phyloP scores from a whole-genome alignment of 1,139 yeast species.

The Scheffersomyces stambukii region DNA sequence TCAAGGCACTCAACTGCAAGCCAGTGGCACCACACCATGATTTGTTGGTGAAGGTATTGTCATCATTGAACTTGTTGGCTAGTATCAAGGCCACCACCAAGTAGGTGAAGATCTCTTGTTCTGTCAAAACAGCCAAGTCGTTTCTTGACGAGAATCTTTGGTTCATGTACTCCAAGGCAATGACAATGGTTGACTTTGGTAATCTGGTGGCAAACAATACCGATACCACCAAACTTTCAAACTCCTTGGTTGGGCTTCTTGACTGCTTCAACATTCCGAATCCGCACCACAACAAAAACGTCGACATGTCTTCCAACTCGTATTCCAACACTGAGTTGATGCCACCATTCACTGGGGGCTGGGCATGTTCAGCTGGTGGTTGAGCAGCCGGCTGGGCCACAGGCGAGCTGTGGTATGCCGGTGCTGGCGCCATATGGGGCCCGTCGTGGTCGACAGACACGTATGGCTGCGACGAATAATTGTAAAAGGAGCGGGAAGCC shows the following conservation, averaged over 20 bases:
- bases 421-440: constrained; percentile 1
- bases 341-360: constrained; percentile 55
- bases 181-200: constrained; percentile 74
- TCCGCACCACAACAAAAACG: constrained; percentile 65
- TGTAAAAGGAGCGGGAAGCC: not conserved
- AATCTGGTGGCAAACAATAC: constrained; percentile 87
- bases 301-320: constrained; percentile 71
- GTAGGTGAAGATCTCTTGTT: constrained; percentile 52
- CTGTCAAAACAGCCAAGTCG: constrained; percentile 21
- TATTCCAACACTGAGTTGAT: constrained; percentile 76
- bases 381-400: constrained; percentile 2
- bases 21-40: constrained; percentile 97
- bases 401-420: not conserved
- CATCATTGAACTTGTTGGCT: constrained; percentile 94
- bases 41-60: constrained; percentile 89
- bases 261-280: constrained; percentile 54
- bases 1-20: constrained; percentile 55
- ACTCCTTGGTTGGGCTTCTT: constrained; percentile 49
- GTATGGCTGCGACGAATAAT: not conserved
- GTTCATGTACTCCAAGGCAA: constrained; percentile 73
- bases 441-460: constrained; percentile 10
- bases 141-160: constrained; percentile 32
- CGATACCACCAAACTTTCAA: constrained; percentile 57
- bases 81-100: constrained; percentile 70
- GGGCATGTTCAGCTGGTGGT: constrained; percentile 5